Percentiles rank a stretch among this genome's conserved stretches.
Conservation (phyloP, 2,329 filamentous ascomycete genomes). For the Hypoxylon sp. region DNA sequence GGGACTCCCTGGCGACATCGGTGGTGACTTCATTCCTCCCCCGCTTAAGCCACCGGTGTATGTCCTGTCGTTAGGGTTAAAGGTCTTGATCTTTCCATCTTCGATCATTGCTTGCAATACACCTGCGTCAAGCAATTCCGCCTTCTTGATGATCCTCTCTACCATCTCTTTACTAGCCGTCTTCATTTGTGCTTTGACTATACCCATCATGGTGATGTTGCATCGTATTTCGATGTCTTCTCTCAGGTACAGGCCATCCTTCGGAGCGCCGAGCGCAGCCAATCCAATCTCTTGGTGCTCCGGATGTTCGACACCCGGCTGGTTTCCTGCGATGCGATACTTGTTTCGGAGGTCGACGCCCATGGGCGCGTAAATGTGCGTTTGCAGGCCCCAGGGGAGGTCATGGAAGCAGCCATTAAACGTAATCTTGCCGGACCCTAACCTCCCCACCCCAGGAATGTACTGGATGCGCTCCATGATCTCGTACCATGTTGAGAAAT, state of each 20-base stretch:
- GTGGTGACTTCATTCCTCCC: conserved; percentile 44
- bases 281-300: conserved; percentile 72
- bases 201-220: conserved; percentile 72
- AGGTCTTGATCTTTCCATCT: conserved; percentile 70
- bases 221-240: conserved; percentile 79
- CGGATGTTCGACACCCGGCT: conserved; percentile 72
- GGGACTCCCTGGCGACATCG: conserved; percentile 44
- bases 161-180: conserved; percentile 76
- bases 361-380: conserved; percentile 76
- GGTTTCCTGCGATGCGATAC: conserved; percentile 76
- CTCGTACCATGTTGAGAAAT: conserved; percentile 80
- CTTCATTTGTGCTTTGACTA: conserved; percentile 75
- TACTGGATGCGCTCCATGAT: conserved; percentile 77
- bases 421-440: conserved; percentile 72
- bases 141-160: conserved; percentile 76
- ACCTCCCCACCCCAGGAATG: conserved; percentile 72
- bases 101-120: conserved; percentile 75
- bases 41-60: conserved; percentile 42
- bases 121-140: conserved; percentile 74
- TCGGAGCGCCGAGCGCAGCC: conserved; percentile 67
- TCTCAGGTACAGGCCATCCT: conserved; percentile 74
- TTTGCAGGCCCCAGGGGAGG: conserved; percentile 78
- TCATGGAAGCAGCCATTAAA: conserved; percentile 80
- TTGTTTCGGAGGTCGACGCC: conserved; percentile 75
- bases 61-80: conserved; percentile 59